These are phyloP conservation scores for Pseudonitzschia pungens DNA, from an alignment of 108 stramenopile species.

Conservation along the genomic window DNA sequence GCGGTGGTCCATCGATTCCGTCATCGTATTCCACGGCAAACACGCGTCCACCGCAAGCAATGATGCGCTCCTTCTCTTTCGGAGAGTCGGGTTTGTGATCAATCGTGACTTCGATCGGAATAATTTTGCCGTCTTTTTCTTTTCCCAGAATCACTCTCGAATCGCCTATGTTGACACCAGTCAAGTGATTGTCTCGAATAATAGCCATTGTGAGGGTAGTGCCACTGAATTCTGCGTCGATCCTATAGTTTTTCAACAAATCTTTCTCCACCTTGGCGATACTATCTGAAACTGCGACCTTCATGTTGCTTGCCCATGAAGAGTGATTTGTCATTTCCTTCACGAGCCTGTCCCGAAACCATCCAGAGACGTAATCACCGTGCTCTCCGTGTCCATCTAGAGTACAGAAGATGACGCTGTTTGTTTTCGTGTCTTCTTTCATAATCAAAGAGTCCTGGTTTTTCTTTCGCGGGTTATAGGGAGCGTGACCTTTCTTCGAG, in stretches of 20 bases:
- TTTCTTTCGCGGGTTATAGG: slow-evolving; percentile 98
- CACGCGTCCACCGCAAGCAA: slow-evolving; percentile 92
- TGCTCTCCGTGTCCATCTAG: slow-evolving; percentile 98
- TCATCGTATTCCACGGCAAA: slow-evolving; percentile 99
- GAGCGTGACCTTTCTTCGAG: slow-evolving; percentile 97
- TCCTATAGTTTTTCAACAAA: slow-evolving; percentile 85
- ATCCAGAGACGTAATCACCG: slow-evolving; percentile 92
- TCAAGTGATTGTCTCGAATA: slow-evolving; percentile 84
- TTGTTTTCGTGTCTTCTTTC: slow-evolving; percentile 91
- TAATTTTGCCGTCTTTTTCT: slow-evolving; percentile 49
- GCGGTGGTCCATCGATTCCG: slow-evolving; percentile 97
- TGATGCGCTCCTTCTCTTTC: slow-evolving; percentile 94
- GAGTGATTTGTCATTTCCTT: slow-evolving; percentile 88
- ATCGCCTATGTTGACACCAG: slow-evolving; percentile 95
- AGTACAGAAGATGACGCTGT: slow-evolving; percentile 89
- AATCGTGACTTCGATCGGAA: slow-evolving; percentile 85
- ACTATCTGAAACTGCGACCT: slow-evolving; percentile 75
- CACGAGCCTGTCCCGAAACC: slow-evolving; percentile 87
- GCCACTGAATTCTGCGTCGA: slow-evolving; percentile 96
- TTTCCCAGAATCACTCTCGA: slow-evolving; percentile 86
- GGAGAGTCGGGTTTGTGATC: slow-evolving; percentile 99
- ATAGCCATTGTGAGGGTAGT: slow-evolving; percentile 94
- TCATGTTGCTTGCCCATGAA: slow-evolving; percentile 73
- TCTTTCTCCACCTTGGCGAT: slow-evolving; percentile 89
- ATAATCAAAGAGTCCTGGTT: slow-evolving; percentile 98